Base-by-base conservation (phyloP, 768 basidiomycete genomes). In the Lanmaoa pseudosensibilis region DNA sequence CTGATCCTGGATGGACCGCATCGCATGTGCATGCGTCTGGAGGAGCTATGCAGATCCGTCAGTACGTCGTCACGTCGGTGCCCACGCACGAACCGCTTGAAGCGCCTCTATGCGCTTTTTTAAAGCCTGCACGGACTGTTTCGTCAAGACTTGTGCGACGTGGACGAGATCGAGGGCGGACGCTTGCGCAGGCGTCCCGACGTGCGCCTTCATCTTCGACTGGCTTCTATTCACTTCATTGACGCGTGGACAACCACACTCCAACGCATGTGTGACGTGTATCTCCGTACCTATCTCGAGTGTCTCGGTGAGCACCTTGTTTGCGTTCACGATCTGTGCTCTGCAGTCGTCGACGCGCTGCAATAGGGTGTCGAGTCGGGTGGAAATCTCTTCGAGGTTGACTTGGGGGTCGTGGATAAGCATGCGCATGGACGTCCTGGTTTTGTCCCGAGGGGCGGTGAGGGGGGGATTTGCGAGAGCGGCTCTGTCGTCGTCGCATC, bases 351-450 rank as follows among this genome's bases (percentile, higher is more conserved):
- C 80, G 13, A 87, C 75, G 33, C 73, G 77, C 12, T 69, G 68
- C 2, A 82, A 69, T 23, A 90, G 75, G n/a, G 71, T 70, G 41
- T 81, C 83, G 15, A 85, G 80, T 32, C 79, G 78, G 8, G 73
- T 73, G 0, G 85, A 81, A 56, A 90, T 90, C 61, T 75, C 81
- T 69, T 91, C 87, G 36, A 90, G 77, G 58, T 85, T 82, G 21
- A 80, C 81, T 54, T 89, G 87, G 1, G 87, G 89, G 65, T 90
- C 89, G 60, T 90, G 83, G 21, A 91, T 73, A 13, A 90, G 77
- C 61, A 90, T 79, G 39, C 88, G 82, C 73, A 85, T 85, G 7
- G 88, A 87, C 4, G 87, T 86, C 13, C 80, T 82, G 11, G 81
- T 80, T 61, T 81, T 88, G 72, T 90, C 88, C 30, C 81, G 61